Evolutionary conservation across 1,139 yeast species (phyloP), one percentile per base, ranked within the genome.

Genomic region (Yamadazyma aaseri): DNA sequence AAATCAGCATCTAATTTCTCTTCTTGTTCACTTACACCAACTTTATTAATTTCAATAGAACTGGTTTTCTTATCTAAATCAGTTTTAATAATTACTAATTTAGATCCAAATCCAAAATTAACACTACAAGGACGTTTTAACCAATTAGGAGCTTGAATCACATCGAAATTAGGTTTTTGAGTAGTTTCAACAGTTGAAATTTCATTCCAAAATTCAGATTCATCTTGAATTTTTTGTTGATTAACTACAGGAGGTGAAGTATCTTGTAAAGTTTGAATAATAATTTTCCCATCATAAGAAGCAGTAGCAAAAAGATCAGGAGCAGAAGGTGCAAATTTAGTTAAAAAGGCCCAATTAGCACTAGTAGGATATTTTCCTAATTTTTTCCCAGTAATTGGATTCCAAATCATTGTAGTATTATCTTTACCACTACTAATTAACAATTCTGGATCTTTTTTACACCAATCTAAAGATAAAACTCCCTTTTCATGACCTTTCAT

Each of bases 221-320:
- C 82, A 38, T 77, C 72, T 20, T 74, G 56, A 17, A 65, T 56
- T 16, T 69, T 73, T 45, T 70, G 64, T 5, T 12, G 7, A 17
- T 68, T 55, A 5, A 71, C 55, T 7, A 66, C 70, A 13, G 81
- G 78, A 8, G 81, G 79, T 16, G 79, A 70, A 17, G 82, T 81
- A 54, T 89, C 96, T 62, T 94, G 99, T 42, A 94, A 67, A 23
- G 96, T 76, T 61, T 90, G 97, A 28, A 92, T 71, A 33, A 78
- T 64, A 39, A 94, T 73, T 56, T 86, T 87, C 38, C 95, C 95
- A 58, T 90, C 97, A 49, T 86, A 86, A 10, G 97, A 86, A 16
- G 97, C 94, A 38, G 90, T 77, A 6, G 97, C 98, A 66, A 94
- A 85, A 38, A 87, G 63, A 42, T 90, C 97, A 4, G 99, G 98